Evolutionary conservation across 2,329 filamentous ascomycete species (phyloP).

Genomic region (Neopestalotiopsis clavispora): DNA sequence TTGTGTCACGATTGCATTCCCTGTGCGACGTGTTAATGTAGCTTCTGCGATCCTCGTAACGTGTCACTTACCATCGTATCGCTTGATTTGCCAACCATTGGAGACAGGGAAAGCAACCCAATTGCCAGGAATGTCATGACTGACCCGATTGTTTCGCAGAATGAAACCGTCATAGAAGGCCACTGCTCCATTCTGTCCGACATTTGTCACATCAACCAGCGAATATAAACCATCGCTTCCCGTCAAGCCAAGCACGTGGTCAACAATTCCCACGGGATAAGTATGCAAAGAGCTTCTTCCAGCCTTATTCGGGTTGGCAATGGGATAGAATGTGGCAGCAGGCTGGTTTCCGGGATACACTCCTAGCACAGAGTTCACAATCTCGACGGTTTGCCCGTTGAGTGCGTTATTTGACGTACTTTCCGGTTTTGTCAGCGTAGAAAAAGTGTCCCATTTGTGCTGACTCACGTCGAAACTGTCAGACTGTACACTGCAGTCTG

Average conservation of each 20-base stretch:
- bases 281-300: slow-evolving; percentile 41
- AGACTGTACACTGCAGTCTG: slow-evolving; percentile 32
- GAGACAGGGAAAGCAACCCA: slow-evolving; percentile 42
- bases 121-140: slow-evolving; percentile 27
- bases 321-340: slow-evolving; percentile 35
- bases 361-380: slow-evolving; percentile 29
- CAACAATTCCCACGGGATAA: slow-evolving; percentile 40
- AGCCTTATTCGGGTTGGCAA: slow-evolving; percentile 28
- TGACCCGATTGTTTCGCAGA: slow-evolving; percentile 24
- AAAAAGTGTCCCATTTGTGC: too few species aligned
- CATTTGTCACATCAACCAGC: slow-evolving; percentile 39
- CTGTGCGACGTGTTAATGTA: neutral
- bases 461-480: slow-evolving; percentile 30
- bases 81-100: slow-evolving; percentile 38
- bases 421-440: too few species aligned
- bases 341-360: slow-evolving; percentile 30
- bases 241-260: slow-evolving; percentile 42
- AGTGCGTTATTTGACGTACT: neutral
- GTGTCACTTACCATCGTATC: slow-evolving; percentile 40
- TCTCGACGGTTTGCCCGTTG: slow-evolving; percentile 5
- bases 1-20: slow-evolving; percentile 32
- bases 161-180: slow-evolving; percentile 41
- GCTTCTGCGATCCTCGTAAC: neutral
- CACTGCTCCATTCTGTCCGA: slow-evolving; percentile 32
- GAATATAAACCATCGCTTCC: slow-evolving; percentile 37